Evolutionary conservation across 192 early-diverging fungal species (phyloP), one percentile per base, ranked within the genome.

Genomic region (Gaertneriomyces sp.): DNA sequence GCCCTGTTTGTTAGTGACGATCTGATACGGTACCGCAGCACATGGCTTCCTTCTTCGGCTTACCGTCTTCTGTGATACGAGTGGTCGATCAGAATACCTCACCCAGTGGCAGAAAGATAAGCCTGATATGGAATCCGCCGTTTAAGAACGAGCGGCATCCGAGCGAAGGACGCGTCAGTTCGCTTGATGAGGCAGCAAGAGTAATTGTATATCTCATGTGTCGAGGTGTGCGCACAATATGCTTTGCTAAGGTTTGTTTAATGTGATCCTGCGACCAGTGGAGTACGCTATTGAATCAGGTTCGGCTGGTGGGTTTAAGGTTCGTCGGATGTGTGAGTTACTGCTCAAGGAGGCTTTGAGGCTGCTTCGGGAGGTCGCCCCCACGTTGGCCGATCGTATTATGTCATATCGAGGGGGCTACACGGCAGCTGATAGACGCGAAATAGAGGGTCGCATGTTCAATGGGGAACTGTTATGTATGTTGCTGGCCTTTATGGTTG

Each of bases 331-430:
- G 12, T 86, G 84, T 68, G 85, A 88, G 68, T 62, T 84, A 7
- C 14, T 82, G 16, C 52, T 63, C 14, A 60, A 77, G 53, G 71
- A 73, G 46, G 11, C 64, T 10, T 46, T 68, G 60, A 38, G 72
- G 66, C 38, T 66, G 63, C 44, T 82, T 69, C 52, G 76, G 2
- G 61, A 73, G 45, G 25, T 39, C 4, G 7, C 20, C 40, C 59
- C 66, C 2, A 38, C 41, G 17, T 42, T 77, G 1, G 44, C 67
- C 12, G 54, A 53, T 5, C 60, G 57, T 6, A 74, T 90, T 4
- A 81, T 89, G 77, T 69, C 79, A 20, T 94, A 94, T 63, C 84
- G 92, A 9, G 92, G 81, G 10, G 92, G 92, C 14, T 94, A 94
- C 75, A 80, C 71, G 2, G 70, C 77, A 11, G 73, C 73, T 9